Evolutionary conservation across 352 stramenopile genomes (phyloP), one percentile per base, ranked within the genome.

Genomic region (Phytophthora pluvialis): DNA sequence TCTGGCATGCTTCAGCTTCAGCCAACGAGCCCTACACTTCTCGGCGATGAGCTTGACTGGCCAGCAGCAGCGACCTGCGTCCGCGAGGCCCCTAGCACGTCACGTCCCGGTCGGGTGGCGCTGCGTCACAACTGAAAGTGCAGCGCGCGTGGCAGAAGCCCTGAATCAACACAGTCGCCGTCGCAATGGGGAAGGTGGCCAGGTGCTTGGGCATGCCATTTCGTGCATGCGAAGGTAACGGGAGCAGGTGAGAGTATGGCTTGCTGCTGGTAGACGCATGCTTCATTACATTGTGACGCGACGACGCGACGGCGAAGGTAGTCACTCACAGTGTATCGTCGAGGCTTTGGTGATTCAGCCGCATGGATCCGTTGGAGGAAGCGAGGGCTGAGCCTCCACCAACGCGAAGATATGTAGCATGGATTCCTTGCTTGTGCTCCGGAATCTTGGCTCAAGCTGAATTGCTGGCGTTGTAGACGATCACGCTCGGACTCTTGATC

Each of bases 121-220:
- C 11, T 16, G 18, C 29, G 47, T 18, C 64, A 72, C 58, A 72
- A 59, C 29, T 52, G 18, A 60, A 69, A 58, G 43, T 45, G 51
- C 64, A 38, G 36, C 21, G 32, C 13, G 26, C 11, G 18, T 26
- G 35, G 16, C n/a, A 32, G n/a, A n/a, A n/a, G n/a, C n/a, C n/a
- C 12, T 42, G 31, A 44, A 47, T 21, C n/a, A 13, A 59, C 7
- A 8, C 16, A 13, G 31, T 54, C 12, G n/a, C 21, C 21, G 15
- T 28, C n/a, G 16, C 26, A 42, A 77, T 77, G 70, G 52, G 52
- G 32, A 71, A 71, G 28, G 65, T 74, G 45, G 51, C 42, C 21
- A 74, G 61, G 38, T 51, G 46, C 52, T 49, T 74, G 18, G 44
- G 53, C 38, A 56, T 74, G n/a, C n/a, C n/a, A n/a, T n/a, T n/a